phyloP scores from a whole-genome alignment of 768 basidiomycete genomes.

The Tulasnella sp. region DNA sequence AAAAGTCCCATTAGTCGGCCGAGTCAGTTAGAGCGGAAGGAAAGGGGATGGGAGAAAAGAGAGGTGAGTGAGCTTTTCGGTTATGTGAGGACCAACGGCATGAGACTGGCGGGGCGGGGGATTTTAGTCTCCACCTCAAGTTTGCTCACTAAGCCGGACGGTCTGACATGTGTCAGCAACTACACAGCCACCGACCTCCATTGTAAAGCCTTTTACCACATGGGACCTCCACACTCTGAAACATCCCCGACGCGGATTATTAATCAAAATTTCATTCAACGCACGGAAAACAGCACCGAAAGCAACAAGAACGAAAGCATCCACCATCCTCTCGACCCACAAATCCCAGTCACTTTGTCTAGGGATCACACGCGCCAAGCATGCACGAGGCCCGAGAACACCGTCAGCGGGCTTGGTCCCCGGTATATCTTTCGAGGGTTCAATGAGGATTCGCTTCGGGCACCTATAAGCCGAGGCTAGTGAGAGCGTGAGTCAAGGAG shows the following conservation, averaged over 20 bases:
- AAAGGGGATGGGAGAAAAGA: not conserved
- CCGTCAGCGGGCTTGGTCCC: not conserved
- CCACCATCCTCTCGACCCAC: not conserved
- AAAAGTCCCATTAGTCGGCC: conserved; percentile 77
- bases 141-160: not conserved
- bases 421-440: not conserved
- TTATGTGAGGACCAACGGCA: not conserved
- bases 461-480: not conserved
- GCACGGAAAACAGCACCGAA: not conserved
- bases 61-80: not conserved
- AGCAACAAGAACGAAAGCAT: conserved; percentile 7
- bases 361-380: not conserved
- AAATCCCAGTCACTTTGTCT: not conserved
- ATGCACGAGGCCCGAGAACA: not conserved
- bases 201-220: not conserved
- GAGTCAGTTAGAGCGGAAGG: conserved; percentile 3
- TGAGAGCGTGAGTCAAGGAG: conserved; percentile 4
- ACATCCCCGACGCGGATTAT: not conserved
- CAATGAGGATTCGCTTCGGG: not conserved
- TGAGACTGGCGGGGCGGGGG: not conserved
- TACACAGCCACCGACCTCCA: not conserved
- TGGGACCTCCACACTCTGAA: not conserved
- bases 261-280: not conserved
- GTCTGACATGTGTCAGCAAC: conserved; percentile 7
- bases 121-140: conserved; percentile 13